These are phyloP conservation scores for Cordia subcordata DNA, from an alignment of 257 asterid genomes.

Conservation along the genomic window DNA sequence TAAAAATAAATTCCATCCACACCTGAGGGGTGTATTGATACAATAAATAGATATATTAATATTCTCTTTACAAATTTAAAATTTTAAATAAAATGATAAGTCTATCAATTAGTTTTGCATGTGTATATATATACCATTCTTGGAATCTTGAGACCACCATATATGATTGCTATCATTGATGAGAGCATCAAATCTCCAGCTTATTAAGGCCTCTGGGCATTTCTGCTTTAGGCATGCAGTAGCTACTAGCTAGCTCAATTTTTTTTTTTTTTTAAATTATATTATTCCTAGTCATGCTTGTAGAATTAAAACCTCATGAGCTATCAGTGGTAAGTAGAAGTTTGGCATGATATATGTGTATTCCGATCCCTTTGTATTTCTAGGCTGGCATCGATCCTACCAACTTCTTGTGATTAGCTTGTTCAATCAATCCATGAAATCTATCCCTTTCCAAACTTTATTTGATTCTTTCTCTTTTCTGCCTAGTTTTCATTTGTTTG, in stretches of 20 bases:
- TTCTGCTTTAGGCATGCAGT: constrained; percentile 9
- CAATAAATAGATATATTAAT: too few relatives aligned
- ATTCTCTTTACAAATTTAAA: too few relatives aligned
- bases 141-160: constrained; percentile 1
- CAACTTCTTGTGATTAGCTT: constrained; percentile 16
- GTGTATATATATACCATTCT: not conserved
- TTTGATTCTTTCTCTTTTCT: constrained; percentile 20
- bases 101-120: not conserved
- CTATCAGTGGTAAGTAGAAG: constrained; percentile 17
- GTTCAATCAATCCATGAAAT: not conserved
- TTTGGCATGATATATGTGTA: constrained; percentile 26
- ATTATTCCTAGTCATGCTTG: too few relatives aligned
- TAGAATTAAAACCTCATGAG: constrained; percentile 5
- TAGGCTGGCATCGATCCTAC: constrained; percentile 25
- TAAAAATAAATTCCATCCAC: too few relatives aligned
- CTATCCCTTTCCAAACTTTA: constrained; percentile 5
- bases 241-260: too few relatives aligned
- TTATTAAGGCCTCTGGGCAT: not conserved
- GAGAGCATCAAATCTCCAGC: constrained; percentile 10
- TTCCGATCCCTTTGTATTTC: constrained; percentile 7
- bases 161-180: constrained; percentile 1
- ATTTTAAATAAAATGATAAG: too few relatives aligned
- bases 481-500: not conserved
- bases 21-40: too few relatives aligned
- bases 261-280: constrained; percentile 11